Evolutionary conservation across 73 alveolate genomes (phyloP).

Genomic region (Tetrahymena borealis): DNA sequence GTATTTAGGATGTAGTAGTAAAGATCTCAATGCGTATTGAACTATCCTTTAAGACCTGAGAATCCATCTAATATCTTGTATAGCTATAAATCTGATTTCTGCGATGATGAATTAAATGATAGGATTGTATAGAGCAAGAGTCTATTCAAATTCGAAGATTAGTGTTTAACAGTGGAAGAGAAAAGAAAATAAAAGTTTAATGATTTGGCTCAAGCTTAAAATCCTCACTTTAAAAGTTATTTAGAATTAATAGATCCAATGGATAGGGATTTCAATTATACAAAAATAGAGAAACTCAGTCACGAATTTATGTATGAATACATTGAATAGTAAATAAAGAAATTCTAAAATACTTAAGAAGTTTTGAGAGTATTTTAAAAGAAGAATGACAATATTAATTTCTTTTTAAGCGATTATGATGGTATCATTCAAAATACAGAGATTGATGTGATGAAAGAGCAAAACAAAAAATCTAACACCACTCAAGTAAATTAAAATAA

Average conservation of each 20-base stretch:
- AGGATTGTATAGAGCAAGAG: neutral
- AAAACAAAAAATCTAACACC: too few relatives aligned
- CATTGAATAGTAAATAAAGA: neutral
- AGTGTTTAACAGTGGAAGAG: too few relatives aligned
- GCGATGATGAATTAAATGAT: neutral
- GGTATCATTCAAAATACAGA: neutral
- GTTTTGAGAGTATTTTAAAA: neutral
- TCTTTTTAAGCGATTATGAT: neutral
- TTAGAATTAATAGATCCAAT: neutral
- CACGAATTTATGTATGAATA: neutral
- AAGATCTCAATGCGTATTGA: neutral
- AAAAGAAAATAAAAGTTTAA: too few relatives aligned
- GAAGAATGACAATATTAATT: neutral
- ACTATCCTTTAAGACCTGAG: neutral
- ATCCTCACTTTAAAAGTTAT: too few relatives aligned
- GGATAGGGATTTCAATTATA: neutral
- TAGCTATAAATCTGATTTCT: too few relatives aligned
- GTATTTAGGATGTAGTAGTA: too few relatives aligned
- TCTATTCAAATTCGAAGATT: neutral
- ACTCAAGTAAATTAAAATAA: too few relatives aligned
- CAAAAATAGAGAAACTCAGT: neutral
- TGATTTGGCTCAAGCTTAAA: too few relatives aligned
- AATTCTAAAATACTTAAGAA: neutral
- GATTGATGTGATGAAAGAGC: neutral
- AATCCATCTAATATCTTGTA: neutral